Percentiles rank a stretch among this genome's conserved stretches.
These are phyloP conservation scores for Wickerhamiella kurtzmanii DNA, from an alignment of 805 yeast species.

Conservation along the genomic window DNA sequence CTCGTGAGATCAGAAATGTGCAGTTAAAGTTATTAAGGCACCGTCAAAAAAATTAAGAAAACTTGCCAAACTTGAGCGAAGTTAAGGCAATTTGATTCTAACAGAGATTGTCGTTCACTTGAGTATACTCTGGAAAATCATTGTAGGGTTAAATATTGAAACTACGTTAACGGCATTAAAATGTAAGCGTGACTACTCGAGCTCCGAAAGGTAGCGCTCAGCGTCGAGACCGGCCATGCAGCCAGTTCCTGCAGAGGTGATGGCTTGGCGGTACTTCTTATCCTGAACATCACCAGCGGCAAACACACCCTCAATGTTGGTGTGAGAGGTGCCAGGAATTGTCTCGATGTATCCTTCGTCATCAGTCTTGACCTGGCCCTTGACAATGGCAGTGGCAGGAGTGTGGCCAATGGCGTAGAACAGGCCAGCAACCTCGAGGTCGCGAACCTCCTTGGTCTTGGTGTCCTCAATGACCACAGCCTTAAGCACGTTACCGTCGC, in stretches of 20 bases:
- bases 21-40: no score
- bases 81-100: no score
- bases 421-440: constrained; percentile 73
- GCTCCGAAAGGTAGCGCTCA: constrained; percentile 66
- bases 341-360: constrained; percentile 82
- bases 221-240: constrained; percentile 99
- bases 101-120: no score
- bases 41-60: no score
- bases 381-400: constrained; percentile 81
- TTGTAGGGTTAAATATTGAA: no score
- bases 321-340: constrained; percentile 74
- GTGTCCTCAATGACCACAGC: constrained; percentile 54
- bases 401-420: constrained; percentile 97
- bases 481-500: constrained; percentile 75
- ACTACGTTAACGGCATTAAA: not conserved
- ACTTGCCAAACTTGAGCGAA: no score
- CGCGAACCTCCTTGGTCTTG: constrained; percentile 53
- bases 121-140: no score
- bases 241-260: constrained; percentile 98
- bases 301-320: constrained; percentile 80
- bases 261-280: constrained; percentile 93
- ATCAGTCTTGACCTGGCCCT: constrained; percentile 68
- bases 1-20: no score
- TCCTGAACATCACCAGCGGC: constrained; percentile 99
- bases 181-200: constrained; percentile 11